Evolutionary conservation across 257 asterid genomes (phyloP).

Genomic region (Haberlea rhodopensis): DNA sequence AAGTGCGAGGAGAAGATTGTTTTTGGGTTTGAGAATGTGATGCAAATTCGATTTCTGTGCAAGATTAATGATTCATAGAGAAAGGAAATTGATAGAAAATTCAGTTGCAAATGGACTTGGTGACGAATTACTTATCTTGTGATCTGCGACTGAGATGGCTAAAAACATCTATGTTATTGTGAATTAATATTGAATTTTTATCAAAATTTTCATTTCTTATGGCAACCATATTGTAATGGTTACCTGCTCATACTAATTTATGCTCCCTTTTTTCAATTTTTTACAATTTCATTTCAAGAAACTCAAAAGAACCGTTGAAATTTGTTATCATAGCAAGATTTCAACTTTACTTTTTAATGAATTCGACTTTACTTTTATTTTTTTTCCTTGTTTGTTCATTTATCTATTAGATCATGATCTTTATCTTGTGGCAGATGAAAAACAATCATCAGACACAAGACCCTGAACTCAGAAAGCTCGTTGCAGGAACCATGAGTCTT

Average conservation of each 20-base stretch:
- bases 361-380: neutral
- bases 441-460: constrained; percentile 50
- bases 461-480: constrained; percentile 62
- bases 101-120: too few species aligned
- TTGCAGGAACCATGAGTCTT: constrained; percentile 57
- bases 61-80: neutral
- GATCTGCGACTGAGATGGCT: too few species aligned
- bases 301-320: neutral
- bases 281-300: too few species aligned
- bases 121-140: too few species aligned
- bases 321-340: neutral
- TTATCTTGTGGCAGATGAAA: constrained; percentile 59
- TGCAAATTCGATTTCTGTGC: neutral
- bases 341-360: neutral
- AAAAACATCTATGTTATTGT: too few species aligned
- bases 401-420: constrained; percentile 4
- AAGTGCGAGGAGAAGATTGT: neutral
- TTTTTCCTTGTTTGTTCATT: neutral
- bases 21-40: neutral
- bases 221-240: too few species aligned
- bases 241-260: too few species aligned
- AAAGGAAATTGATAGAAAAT: too few species aligned
- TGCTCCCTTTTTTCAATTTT: too few species aligned
- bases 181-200: too few species aligned
- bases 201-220: too few species aligned